These are phyloP conservation scores for Dictyostelium purpureum DNA, from an alignment of 78 protist genomes.

Conservation along the genomic window DNA sequence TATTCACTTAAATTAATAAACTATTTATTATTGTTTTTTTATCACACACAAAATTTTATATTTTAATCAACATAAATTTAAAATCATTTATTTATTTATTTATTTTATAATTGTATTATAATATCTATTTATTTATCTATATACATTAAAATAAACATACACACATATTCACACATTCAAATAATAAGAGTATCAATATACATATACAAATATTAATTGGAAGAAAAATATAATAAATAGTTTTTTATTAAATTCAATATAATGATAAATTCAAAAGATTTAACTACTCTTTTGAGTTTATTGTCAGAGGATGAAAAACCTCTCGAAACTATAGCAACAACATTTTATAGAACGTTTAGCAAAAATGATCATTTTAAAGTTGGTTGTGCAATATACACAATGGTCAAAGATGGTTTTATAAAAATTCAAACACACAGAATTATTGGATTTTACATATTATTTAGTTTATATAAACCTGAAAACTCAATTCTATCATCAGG, in stretches of 20 bases:
- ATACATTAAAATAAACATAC: too few species aligned
- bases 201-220: too few species aligned
- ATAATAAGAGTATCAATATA: too few species aligned
- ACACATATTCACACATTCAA: too few species aligned
- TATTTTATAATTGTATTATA: too few species aligned
- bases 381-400: slow-evolving; percentile 73
- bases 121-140: too few species aligned
- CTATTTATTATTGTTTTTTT: too few species aligned
- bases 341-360: slow-evolving; percentile 69
- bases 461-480: slow-evolving; percentile 51
- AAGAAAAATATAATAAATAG: too few species aligned
- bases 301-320: slow-evolving; percentile 60
- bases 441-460: slow-evolving; percentile 47
- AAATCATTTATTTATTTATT: too few species aligned
- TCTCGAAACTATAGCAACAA: slow-evolving; percentile 57
- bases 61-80: too few species aligned
- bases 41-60: too few species aligned
- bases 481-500: background rate
- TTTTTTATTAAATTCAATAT: background rate
- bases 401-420: slow-evolving; percentile 70
- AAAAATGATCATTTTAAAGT: slow-evolving; percentile 64
- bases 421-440: slow-evolving; percentile 45
- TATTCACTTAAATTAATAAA: too few species aligned
- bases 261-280: slow-evolving; percentile 54
- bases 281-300: slow-evolving; percentile 42